A percentile compares a stretch with the other conserved stretches of the same genome.
Evolutionary conservation across 2,329 filamentous ascomycete genomes (phyloP).

Genomic region (Teratosphaeria nubilosa): DNA sequence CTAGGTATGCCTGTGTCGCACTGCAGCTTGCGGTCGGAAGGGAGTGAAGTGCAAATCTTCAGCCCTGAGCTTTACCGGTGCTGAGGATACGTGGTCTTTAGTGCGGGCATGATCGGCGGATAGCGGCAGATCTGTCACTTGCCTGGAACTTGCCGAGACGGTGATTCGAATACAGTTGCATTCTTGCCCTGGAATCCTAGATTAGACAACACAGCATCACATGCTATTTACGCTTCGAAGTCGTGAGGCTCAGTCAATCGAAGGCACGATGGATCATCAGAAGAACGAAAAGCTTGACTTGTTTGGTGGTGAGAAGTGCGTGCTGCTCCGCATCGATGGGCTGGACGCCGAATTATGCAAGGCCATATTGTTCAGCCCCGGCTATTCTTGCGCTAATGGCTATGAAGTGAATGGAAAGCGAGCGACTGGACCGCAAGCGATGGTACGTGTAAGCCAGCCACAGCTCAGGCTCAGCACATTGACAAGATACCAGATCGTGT

Average conservation of each 20-base stretch:
- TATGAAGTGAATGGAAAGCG: constrained; percentile 46
- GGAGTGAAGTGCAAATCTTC: background rate
- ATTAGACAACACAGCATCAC: background rate
- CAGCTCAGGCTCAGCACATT: background rate
- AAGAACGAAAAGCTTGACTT: constrained; percentile 14
- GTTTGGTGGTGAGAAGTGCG: constrained; percentile 25
- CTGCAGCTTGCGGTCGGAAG: background rate
- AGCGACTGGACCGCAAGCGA: constrained; percentile 59
- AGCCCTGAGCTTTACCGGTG: background rate
- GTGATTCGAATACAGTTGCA: background rate
- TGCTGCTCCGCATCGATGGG: background rate
- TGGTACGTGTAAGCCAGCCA: constrained; percentile 25
- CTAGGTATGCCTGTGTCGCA: background rate
- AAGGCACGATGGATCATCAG: background rate
- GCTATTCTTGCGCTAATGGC: background rate
- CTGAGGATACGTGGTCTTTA: background rate
- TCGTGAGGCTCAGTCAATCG: background rate
- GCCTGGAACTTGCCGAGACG: background rate
- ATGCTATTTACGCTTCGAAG: background rate
- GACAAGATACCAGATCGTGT: background rate
- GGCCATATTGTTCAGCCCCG: background rate
- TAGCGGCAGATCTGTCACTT: background rate
- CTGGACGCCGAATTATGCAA: background rate
- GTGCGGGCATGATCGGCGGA: background rate
- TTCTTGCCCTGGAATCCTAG: background rate